Evolutionary conservation across 2,329 filamentous ascomycete genomes (phyloP), one percentile per base, ranked within the genome.

Genomic region (Malbranchea cinnamomea): DNA sequence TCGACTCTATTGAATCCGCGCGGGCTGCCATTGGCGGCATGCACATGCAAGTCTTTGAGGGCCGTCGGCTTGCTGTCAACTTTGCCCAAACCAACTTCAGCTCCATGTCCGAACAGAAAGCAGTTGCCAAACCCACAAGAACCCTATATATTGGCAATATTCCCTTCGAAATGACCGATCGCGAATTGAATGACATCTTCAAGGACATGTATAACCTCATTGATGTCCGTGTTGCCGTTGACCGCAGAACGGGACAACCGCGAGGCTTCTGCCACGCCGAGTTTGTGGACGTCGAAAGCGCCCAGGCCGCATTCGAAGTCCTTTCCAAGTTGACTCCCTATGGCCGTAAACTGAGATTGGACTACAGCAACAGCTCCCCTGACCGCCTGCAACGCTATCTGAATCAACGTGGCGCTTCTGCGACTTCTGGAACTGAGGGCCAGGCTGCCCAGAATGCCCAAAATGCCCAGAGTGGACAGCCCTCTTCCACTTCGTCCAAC

Each of bases 71-170:
- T 29, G 57, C 67, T 15, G 68, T 78, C 29, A 70, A 78, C 45
- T 78, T 63, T 48, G 67, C 73, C 38, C 47, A 44, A 28, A 47
- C 38, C 30, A 38, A 37, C 31, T 31, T 38, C 26, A 38, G 36
- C 17, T 26, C 20, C 26, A 32, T 18, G 18, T 18, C 20, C 34
- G 15, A 25, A 37, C 23, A n/a, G n/a, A n/a, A 22, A 26, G 11
- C 27, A 26, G 31, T 26, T 9, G 61, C 60, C 43, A 42, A 57
- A 23, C 73, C 74, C 3, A 67, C 68, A 30, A 71, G 66, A 47
- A 80, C 75, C 2, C 59, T 92, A 19, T 92, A 78, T 61, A 70
- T 93, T 42, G 82, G 83, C 41, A 89, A 89, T 60, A 72, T 93
- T 56, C 74, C 80, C 7, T 89, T 79, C 49, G 79, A 91, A 57